Conservation (phyloP, 345 rosid genomes). For the Heritiera littoralis region DNA sequence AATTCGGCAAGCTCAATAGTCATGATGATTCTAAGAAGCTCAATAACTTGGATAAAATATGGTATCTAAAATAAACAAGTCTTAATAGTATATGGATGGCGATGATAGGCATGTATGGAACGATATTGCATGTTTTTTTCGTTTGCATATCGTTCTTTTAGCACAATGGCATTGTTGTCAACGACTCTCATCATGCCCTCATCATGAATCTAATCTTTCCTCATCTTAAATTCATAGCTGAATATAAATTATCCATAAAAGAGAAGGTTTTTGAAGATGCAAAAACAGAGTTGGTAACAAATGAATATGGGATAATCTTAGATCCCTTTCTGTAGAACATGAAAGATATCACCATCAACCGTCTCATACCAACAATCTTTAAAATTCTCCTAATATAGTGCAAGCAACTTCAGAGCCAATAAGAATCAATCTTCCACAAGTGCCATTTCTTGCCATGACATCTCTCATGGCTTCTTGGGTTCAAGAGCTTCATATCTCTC, state of each 20-base stretch:
- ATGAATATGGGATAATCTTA: background rate
- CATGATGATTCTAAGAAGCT: too few relatives aligned
- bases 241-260: background rate
- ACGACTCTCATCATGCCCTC: slow-evolving; percentile 6
- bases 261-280: background rate
- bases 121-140: background rate
- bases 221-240: background rate
- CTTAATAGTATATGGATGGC: too few relatives aligned
- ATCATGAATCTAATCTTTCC: background rate
- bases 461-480: slow-evolving; percentile 59
- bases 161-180: background rate
- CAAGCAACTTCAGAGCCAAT: slow-evolving; percentile 21
- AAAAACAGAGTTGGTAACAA: background rate
- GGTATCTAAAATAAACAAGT: too few relatives aligned
- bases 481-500: slow-evolving; percentile 61
- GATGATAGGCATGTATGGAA: too few relatives aligned
- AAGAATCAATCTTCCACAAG: slow-evolving; percentile 29
- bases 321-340: slow-evolving; percentile 13
- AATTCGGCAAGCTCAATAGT: too few relatives aligned
- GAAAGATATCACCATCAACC: slow-evolving; percentile 33
- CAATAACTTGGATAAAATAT: too few relatives aligned
- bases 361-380: slow-evolving; percentile 37
- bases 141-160: background rate
- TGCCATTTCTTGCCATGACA: slow-evolving; percentile 14
- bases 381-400: slow-evolving; percentile 6